Evolutionary conservation across 768 basidiomycete genomes (phyloP).

Genomic region (Leucogyrophana mollusca): DNA sequence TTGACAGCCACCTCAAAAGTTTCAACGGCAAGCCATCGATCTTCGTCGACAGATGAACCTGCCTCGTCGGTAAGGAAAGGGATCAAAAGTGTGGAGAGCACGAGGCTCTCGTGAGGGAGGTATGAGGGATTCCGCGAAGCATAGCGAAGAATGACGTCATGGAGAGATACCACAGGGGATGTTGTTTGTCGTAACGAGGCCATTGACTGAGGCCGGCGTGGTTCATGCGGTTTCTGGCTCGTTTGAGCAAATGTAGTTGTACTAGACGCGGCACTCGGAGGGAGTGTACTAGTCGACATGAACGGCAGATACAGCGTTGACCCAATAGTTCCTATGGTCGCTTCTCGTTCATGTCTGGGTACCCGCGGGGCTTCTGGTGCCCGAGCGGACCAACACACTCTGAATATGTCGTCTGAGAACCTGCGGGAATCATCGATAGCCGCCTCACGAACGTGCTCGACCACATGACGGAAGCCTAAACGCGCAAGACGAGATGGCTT

Average conservation of each 20-base stretch:
- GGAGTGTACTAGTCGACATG: slow-evolving; percentile 37
- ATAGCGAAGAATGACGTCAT: slow-evolving; percentile 46
- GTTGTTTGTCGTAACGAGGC: slow-evolving; percentile 29
- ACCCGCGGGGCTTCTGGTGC: slow-evolving; percentile 37
- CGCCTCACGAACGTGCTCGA: slow-evolving; percentile 58
- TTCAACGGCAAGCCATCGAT: slow-evolving; percentile 56
- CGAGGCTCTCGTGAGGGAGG: slow-evolving; percentile 58
- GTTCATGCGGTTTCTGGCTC: slow-evolving; percentile 30
- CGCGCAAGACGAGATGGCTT: slow-evolving; percentile 50
- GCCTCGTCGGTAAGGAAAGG: slow-evolving; percentile 49
- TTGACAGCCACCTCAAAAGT: slow-evolving; percentile 57
- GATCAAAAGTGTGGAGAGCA: slow-evolving; percentile 55
- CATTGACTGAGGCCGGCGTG: slow-evolving; percentile 45
- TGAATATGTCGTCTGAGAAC: slow-evolving; percentile 56
- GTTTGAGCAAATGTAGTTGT: slow-evolving; percentile 19
- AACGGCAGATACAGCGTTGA: slow-evolving; percentile 43
- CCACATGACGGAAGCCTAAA: slow-evolving; percentile 61
- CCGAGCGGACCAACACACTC: slow-evolving; percentile 53
- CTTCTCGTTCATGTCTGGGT: slow-evolving; percentile 26
- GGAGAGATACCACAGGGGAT: slow-evolving; percentile 42
- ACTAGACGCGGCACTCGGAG: slow-evolving; percentile 13
- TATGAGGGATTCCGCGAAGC: slow-evolving; percentile 26
- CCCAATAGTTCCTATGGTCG: slow-evolving; percentile 22
- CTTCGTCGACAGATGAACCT: slow-evolving; percentile 42
- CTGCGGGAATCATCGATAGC: slow-evolving; percentile 46